A percentile compares a stretch with the other conserved stretches of the same genome.
Evolutionary conservation across 306 rosid genomes (phyloP).

Genomic region (Sicyos baderoa): DNA sequence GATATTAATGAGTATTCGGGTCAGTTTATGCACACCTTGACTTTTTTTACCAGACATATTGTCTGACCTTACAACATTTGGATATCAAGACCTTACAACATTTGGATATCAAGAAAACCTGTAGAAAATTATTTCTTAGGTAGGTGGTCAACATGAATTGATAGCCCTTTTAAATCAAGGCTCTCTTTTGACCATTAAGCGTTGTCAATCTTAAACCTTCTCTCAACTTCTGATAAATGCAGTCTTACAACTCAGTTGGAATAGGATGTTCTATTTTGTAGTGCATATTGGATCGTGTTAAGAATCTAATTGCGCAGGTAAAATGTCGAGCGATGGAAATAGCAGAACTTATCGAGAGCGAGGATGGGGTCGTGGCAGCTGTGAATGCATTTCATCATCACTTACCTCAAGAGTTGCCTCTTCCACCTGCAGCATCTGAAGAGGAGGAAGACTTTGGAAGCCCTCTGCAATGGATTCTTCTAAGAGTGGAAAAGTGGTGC

Average conservation of each 20-base stretch:
- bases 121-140: no score
- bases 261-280: not conserved
- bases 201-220: not conserved
- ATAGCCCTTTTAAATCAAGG: no score
- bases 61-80: no score
- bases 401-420: conserved; percentile 64
- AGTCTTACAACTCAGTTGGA: not conserved
- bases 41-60: no score
- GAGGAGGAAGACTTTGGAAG: conserved; percentile 37
- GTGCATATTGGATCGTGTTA: conserved; percentile 12
- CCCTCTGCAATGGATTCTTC: conserved; percentile 57
- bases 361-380: conserved; percentile 90
- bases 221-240: not conserved
- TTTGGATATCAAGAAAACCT: no score
- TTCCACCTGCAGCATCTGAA: conserved; percentile 40
- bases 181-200: no score
- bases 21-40: no score
- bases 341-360: conserved; percentile 69
- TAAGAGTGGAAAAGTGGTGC: conserved; percentile 50
- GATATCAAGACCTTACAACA: no score
- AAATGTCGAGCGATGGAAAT: conserved; percentile 59
- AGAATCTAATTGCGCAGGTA: conserved; percentile 38
- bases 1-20: no score
- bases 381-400: conserved; percentile 87
- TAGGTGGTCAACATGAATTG: no score